Evolutionary conservation across 148 eudicot species (phyloP), one percentile per base, ranked within the genome.

Genomic region (Nyssa sinensis): DNA sequence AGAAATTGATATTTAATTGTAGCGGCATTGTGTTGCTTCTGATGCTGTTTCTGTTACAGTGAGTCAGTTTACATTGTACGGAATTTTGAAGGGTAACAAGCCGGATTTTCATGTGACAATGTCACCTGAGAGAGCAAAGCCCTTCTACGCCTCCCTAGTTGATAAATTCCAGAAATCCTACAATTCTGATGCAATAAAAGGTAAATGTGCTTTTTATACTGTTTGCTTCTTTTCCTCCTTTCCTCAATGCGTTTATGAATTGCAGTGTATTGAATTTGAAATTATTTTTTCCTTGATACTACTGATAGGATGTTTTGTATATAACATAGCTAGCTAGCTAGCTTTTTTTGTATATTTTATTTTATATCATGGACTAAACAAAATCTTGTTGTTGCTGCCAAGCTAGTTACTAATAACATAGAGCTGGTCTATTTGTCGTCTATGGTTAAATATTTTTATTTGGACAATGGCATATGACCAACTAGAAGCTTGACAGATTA

Each of bases 31-130:
- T 64, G 23, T 64, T 7, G 19, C 66, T 55, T 75, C 68, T 77
- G 37, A 73, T 70, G 57, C n/a, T 71, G 16, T 69, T 64, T 66
- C 58, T 83, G 59, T 81, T 87, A 77, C 91, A 92, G 98, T 95
- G 73, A 95, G 98, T 83, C 98, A 95, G 79, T 95, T 95, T 79
- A 95, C 98, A 51, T 81, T 95, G 37, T 95, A 87, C 84, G 98
- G 98, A 75, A 80, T 88, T 65, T 82, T 95, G 83, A 95, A 95
- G 93, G 98, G 98, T 67, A 95, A 95, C 86, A 95, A 95, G 81
- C 98, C 98, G 17, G 98, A 95, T 88, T 95, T 92, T 85, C 98
- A 95, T 78, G 96, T 95, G 75, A 97, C 98, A 61, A 95, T 92
- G 98, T 81, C 97, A n/a, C 97, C 98, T 13, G 90, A 82, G 53